Percentiles rank a stretch among this genome's conserved stretches.
Conservation (phyloP, 352 stramenopile species). For the Phytophthora syringae region DNA sequence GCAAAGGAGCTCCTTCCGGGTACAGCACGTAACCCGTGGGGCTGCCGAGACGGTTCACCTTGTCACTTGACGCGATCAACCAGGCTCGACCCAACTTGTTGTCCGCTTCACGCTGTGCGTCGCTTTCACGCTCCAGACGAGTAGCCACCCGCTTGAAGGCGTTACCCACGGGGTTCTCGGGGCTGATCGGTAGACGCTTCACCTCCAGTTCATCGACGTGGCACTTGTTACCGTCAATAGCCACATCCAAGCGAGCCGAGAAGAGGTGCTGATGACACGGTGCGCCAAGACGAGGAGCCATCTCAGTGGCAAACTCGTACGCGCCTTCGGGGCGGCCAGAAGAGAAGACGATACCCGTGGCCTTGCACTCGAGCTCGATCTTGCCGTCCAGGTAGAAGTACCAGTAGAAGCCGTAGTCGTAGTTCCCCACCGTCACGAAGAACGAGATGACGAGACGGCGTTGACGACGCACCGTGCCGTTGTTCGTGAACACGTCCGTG, state of each 20-base stretch:
- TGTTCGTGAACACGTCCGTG: constrained; percentile 35
- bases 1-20: constrained; percentile 49
- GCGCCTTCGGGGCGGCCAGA: constrained; percentile 61
- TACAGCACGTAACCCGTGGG: constrained; percentile 61
- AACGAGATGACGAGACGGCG: constrained; percentile 78
- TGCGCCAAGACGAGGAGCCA: constrained; percentile 62
- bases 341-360: constrained; percentile 79
- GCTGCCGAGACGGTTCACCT: constrained; percentile 57
- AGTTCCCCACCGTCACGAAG: constrained; percentile 83
- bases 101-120: constrained; percentile 50
- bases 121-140: constrained; percentile 48
- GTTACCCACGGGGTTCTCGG: constrained; percentile 63
- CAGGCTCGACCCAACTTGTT: constrained; percentile 59
- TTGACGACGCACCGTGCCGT: constrained; percentile 50
- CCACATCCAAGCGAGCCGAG: constrained; percentile 74
- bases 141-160: constrained; percentile 55
- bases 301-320: constrained; percentile 46
- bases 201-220: constrained; percentile 60
- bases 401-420: constrained; percentile 84
- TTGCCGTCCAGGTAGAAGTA: constrained; percentile 72
- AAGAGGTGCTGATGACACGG: constrained; percentile 86
- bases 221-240: constrained; percentile 62
- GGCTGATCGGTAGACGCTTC: constrained; percentile 39
- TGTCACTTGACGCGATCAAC: constrained; percentile 64
- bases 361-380: constrained; percentile 80